Percentiles rank a stretch among this genome's conserved stretches.
These are phyloP conservation scores for Ceratobasidium sp. DNA, from an alignment of 1,284 basidiomycete species.

Conservation along the genomic window DNA sequence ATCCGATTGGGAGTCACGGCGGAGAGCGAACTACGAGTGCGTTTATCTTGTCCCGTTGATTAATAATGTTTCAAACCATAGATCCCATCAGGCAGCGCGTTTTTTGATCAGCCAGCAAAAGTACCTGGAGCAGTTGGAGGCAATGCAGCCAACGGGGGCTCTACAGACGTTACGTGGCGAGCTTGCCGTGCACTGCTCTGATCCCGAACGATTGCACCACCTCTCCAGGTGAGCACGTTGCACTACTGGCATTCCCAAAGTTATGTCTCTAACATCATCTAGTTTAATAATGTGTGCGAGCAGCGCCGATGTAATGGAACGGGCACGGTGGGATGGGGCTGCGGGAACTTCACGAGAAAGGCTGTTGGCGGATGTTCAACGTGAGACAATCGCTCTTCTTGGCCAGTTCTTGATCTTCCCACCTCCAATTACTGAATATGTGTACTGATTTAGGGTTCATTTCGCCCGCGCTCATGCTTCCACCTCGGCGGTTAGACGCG, in stretches of 20 bases:
- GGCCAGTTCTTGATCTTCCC: neutral
- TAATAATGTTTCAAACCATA: conserved; percentile 14
- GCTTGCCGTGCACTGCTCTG: conserved; percentile 80
- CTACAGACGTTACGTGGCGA: conserved; percentile 87
- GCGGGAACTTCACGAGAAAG: conserved; percentile 78
- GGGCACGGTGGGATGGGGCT: conserved; percentile 91
- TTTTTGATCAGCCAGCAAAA: conserved; percentile 95
- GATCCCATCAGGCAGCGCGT: conserved; percentile 69
- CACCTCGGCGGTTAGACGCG: conserved; percentile 84
- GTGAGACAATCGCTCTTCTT: conserved; percentile 59
- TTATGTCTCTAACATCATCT: conserved; percentile 20
- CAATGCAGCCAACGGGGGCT: conserved; percentile 82
- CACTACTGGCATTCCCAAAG: neutral
- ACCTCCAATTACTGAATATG: neutral
- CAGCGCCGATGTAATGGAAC: conserved; percentile 81
- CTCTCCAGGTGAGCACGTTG: conserved; percentile 75
- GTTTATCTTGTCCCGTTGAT: conserved; percentile 47
- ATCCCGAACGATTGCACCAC: conserved; percentile 81
- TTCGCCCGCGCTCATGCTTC: conserved; percentile 91
- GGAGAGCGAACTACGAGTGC: conserved; percentile 74
- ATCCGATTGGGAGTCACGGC: conserved; percentile 70
- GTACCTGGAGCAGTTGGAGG: conserved; percentile 94
- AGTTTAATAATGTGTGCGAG: conserved; percentile 92
- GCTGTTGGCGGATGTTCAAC: conserved; percentile 83
- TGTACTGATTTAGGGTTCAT: conserved; percentile 71